phyloP scores from a whole-genome alignment of 2,329 filamentous ascomycete genomes.

The Curvularia hawaiiensis region DNA sequence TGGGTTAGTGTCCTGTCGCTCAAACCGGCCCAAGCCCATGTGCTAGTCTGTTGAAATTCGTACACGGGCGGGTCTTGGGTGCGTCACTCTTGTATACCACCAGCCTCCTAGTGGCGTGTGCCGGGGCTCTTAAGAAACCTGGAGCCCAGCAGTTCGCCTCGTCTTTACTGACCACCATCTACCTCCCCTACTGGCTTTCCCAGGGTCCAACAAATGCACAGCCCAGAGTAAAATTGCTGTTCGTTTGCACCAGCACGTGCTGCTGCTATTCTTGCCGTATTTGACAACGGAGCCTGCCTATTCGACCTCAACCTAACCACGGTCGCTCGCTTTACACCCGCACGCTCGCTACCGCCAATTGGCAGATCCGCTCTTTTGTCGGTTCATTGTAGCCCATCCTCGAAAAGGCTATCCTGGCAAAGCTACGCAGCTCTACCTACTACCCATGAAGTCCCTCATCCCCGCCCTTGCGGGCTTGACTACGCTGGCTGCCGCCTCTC shows the following conservation, averaged over 20 bases:
- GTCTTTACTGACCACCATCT: neutral
- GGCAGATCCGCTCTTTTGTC: neutral
- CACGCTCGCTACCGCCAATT: neutral
- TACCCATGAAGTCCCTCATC: constrained; percentile 30
- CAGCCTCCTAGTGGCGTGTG: constrained; percentile 13
- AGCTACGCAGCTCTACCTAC: constrained; percentile 11
- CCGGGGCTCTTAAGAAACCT: constrained; percentile 7
- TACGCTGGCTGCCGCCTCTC: constrained; percentile 32
- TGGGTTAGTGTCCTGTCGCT: constrained; percentile 26
- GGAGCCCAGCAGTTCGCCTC: constrained; percentile 1
- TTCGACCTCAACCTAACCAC: neutral
- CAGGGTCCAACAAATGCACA: neutral
- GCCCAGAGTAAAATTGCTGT: neutral
- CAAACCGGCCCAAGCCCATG: constrained; percentile 28
- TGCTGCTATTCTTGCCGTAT: neutral
- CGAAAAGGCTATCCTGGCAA: neutral
- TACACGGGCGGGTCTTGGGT: constrained; percentile 28
- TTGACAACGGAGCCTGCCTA: neutral
- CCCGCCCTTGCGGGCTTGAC: constrained; percentile 31
- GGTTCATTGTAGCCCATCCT: neutral
- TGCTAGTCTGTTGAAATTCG: constrained; percentile 31
- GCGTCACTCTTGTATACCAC: constrained; percentile 25
- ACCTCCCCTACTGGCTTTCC: neutral
- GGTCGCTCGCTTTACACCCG: neutral
- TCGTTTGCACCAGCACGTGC: constrained; percentile 7